Evolutionary conservation across 2,329 filamentous ascomycete genomes (phyloP).

Genomic region (Xylaria sp.): DNA sequence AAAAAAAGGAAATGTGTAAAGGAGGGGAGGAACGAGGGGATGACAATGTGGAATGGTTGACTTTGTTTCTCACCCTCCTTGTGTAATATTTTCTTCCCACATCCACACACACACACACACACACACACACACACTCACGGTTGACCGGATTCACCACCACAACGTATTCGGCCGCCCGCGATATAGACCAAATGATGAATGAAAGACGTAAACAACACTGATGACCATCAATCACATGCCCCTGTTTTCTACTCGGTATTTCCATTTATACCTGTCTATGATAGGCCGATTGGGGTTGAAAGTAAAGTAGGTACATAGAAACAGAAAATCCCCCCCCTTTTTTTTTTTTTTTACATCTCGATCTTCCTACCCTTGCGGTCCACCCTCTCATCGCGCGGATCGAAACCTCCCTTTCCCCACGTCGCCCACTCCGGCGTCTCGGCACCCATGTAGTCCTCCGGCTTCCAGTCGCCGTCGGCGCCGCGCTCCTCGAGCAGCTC

Average conservation of each 20-base stretch:
- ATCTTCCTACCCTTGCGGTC: constrained; percentile 75
- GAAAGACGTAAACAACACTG: constrained; percentile 14
- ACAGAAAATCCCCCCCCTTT: neutral
- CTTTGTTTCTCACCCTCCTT: constrained; percentile 2
- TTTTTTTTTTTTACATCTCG: constrained; percentile 30
- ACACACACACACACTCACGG: too few relatives aligned
- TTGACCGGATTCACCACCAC: too few relatives aligned
- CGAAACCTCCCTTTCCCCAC: constrained; percentile 92
- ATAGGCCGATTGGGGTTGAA: too few relatives aligned
- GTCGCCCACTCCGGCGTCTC: constrained; percentile 89
- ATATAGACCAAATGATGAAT: constrained; percentile 27
- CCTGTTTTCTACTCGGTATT: neutral
- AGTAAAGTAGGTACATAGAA: neutral
- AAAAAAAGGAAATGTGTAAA: constrained; percentile 10
- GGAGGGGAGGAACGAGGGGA: neutral
- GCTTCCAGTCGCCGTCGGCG: constrained; percentile 64
- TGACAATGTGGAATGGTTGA: constrained; percentile 13
- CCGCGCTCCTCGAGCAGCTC: constrained; percentile 67
- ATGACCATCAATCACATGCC: neutral
- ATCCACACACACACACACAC: too few relatives aligned
- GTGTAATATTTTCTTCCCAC: constrained; percentile 14
- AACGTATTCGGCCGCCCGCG: constrained; percentile 17
- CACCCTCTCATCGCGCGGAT: constrained; percentile 82
- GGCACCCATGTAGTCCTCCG: constrained; percentile 84
- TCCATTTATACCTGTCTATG: too few relatives aligned